Conservation (phyloP, 2,329 filamentous ascomycete species). For the Ophiocordyceps camponoti-leonardi region DNA sequence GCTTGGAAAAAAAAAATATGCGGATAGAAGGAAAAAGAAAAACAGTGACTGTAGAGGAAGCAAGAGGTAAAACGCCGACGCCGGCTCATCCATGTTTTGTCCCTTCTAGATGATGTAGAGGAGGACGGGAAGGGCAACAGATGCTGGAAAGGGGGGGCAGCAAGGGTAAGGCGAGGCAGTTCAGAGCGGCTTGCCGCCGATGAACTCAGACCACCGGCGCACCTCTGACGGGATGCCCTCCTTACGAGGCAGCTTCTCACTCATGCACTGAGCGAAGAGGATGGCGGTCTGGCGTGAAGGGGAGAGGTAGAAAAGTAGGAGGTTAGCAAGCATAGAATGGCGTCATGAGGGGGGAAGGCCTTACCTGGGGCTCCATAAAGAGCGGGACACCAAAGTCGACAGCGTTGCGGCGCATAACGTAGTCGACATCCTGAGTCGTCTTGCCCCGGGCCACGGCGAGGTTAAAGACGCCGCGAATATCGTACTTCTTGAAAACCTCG, state of each 20-base stretch:
- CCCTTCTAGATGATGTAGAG: background rate
- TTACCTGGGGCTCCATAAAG: constrained; percentile 96
- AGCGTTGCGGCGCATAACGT: constrained; percentile 95
- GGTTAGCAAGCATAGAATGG: too few relatives aligned
- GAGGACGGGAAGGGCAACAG: too few relatives aligned
- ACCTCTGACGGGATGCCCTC: constrained; percentile 87
- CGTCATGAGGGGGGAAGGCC: too few relatives aligned
- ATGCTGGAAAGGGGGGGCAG: background rate
- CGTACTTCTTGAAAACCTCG: constrained; percentile 92
- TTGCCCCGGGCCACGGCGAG: constrained; percentile 69
- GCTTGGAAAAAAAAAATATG: too few relatives aligned
- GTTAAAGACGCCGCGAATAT: constrained; percentile 94
- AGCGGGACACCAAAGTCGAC: constrained; percentile 96
- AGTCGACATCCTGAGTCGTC: constrained; percentile 80
- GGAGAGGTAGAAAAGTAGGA: constrained; percentile 9
- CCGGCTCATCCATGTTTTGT: background rate
- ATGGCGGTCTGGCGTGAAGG: constrained; percentile 55
- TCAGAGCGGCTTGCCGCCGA: constrained; percentile 68
- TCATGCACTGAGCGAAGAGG: constrained; percentile 94
- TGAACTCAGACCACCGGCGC: constrained; percentile 87
- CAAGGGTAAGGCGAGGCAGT: background rate
- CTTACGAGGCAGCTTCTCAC: constrained; percentile 75
- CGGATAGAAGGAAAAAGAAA: too few relatives aligned
- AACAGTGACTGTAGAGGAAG: background rate
- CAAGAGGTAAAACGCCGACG: background rate